phyloP scores from a whole-genome alignment of 73 alveolate genomes.

The Paramecium biaurelia region DNA sequence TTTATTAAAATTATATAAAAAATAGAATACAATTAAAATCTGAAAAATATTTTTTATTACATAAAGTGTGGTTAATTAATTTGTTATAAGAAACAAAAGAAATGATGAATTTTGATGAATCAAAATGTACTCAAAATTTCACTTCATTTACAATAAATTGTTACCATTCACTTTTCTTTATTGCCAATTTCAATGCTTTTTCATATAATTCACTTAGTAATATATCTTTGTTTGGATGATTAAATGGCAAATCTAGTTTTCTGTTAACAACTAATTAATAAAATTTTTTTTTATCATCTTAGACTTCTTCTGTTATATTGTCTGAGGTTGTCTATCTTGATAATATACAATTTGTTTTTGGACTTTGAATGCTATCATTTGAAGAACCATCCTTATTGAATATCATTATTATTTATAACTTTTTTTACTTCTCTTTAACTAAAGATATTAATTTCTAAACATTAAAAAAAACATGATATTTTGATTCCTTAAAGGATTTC shows the following conservation, averaged over 20 bases:
- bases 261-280: neutral
- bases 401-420: neutral
- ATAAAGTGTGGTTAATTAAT: neutral
- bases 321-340: conserved; percentile 7
- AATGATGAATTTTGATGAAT: neutral
- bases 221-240: neutral
- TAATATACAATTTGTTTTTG: neutral
- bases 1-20: too few species aligned
- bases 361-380: neutral
- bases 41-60: too few species aligned
- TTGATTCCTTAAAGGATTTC: neutral
- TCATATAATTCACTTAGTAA: neutral
- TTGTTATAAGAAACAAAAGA: neutral
- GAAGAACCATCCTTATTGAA: neutral
- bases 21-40: neutral
- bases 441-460: neutral
- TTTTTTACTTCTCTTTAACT: neutral
- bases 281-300: neutral
- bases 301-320: neutral
- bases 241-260: neutral
- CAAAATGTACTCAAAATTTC: neutral
- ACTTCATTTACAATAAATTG: neutral
- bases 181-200: neutral
- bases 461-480: neutral
- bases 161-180: neutral